Evolutionary conservation across 495 filamentous ascomycete species (phyloP).

Genomic region (Penicillium argentinense): DNA sequence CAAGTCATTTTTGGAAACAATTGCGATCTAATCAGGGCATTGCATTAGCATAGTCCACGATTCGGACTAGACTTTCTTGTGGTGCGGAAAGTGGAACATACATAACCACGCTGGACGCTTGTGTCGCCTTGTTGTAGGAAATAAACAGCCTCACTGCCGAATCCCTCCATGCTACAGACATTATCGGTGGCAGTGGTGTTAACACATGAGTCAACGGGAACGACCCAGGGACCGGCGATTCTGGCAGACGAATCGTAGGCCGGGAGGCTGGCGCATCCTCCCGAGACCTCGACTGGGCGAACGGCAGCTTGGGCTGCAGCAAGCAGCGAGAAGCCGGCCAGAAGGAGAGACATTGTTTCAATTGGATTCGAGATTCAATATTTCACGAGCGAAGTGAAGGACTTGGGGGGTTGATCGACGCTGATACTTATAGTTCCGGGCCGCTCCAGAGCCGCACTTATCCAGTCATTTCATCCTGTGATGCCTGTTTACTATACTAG

Average conservation of each 20-base stretch:
- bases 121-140: constrained; percentile 7
- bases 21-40: constrained; percentile 8
- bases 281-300: neutral
- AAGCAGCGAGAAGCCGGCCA: constrained; percentile 4
- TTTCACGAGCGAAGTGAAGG: neutral
- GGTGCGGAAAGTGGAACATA: neutral
- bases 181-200: constrained; percentile 7
- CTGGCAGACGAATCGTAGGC: neutral
- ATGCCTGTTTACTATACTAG: too few relatives aligned
- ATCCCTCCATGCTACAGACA: constrained; percentile 11
- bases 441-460: too few relatives aligned
- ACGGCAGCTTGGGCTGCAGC: constrained; percentile 10
- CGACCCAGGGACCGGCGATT: constrained; percentile 8
- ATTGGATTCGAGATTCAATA: too few relatives aligned
- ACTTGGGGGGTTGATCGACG: too few relatives aligned
- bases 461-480: too few relatives aligned
- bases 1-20: constrained; percentile 3
- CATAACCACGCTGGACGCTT: constrained; percentile 3
- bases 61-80: neutral
- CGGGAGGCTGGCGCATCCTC: constrained; percentile 9
- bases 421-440: too few relatives aligned
- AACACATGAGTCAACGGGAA: constrained; percentile 8
- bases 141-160: constrained; percentile 6
- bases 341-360: constrained; percentile 6
- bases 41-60: neutral